These are phyloP conservation scores for Penicillium argentinense DNA, from an alignment of 495 filamentous ascomycete species.

Conservation along the genomic window DNA sequence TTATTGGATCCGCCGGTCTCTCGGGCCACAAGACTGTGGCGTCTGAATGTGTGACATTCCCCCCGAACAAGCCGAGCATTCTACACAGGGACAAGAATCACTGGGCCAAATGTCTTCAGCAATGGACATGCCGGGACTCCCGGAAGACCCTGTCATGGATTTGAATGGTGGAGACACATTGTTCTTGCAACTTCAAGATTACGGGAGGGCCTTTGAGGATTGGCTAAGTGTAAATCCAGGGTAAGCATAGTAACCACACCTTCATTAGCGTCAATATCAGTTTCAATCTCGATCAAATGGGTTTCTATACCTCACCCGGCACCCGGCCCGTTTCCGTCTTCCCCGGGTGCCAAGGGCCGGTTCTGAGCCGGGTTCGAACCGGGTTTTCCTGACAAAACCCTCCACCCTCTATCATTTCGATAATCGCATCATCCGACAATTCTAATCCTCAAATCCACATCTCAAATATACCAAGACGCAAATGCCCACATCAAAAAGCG, in stretches of 20 bases:
- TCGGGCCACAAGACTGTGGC: constrained; percentile 36
- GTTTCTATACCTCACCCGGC: constrained; percentile 10
- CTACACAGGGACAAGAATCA: constrained; percentile 6
- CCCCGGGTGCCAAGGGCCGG: constrained; percentile 25
- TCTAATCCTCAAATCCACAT: neutral
- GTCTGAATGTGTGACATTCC: constrained; percentile 31
- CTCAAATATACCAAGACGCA: neutral
- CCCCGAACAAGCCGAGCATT: constrained; percentile 28
- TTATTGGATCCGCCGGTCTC: constrained; percentile 37
- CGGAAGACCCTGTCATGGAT: constrained; percentile 19
- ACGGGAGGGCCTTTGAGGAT: constrained; percentile 34
- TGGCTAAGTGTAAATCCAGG: constrained; percentile 29
- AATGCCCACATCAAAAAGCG: constrained; percentile 27
- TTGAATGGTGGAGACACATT: constrained; percentile 21
- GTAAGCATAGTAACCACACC: constrained; percentile 6
- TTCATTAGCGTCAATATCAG: neutral
- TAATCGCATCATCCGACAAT: neutral
- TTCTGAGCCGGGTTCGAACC: constrained; percentile 1
- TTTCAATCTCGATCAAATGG: neutral
- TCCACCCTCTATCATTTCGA: constrained; percentile 6
- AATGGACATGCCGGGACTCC: constrained; percentile 13
- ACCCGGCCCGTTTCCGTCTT: constrained; percentile 22
- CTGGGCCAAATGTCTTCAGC: constrained; percentile 2
- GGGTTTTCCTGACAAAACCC: constrained; percentile 1
- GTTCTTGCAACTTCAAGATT: constrained; percentile 32